These are phyloP conservation scores for Macadamia tetraphylla DNA, from an alignment of 164 flowering plant species.

Conservation along the genomic window DNA sequence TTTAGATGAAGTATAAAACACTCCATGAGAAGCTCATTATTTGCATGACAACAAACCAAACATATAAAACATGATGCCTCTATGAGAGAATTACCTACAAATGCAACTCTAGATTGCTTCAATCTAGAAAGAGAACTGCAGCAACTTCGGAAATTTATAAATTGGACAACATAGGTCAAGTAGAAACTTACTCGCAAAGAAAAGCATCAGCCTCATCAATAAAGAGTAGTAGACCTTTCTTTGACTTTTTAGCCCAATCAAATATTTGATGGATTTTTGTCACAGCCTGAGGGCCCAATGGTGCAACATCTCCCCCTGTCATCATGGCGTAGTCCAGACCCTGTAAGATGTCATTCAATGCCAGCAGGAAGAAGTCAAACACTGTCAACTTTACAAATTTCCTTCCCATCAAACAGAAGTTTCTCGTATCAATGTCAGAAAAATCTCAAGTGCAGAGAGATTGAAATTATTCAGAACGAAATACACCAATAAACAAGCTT, in stretches of 20 bases:
- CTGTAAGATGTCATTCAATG: conserved; percentile 27
- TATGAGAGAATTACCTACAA: no score
- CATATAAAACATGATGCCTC: no score
- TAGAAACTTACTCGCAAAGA: conserved; percentile 80
- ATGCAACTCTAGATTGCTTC: no score
- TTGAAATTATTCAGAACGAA: neutral
- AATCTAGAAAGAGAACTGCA: no score
- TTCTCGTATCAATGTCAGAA: no score
- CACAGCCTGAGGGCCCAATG: conserved; percentile 87
- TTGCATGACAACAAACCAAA: no score
- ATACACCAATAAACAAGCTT: neutral
- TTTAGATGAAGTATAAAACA: no score
- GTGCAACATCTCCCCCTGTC: conserved; percentile 99
- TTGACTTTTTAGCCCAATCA: conserved; percentile 91
- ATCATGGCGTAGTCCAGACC: conserved; percentile 98
- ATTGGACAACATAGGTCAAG: neutral
- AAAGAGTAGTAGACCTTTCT: conserved; percentile 72
- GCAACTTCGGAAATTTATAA: neutral
- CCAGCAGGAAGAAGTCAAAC: neutral
- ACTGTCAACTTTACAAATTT: no score
- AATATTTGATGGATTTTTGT: conserved; percentile 90
- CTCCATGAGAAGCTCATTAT: no score
- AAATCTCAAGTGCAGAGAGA: no score
- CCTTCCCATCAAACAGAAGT: no score
- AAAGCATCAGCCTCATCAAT: conserved; percentile 98